Evolutionary conservation across 257 asterid genomes (phyloP).

Genomic region (Fraxinus excelsior): DNA sequence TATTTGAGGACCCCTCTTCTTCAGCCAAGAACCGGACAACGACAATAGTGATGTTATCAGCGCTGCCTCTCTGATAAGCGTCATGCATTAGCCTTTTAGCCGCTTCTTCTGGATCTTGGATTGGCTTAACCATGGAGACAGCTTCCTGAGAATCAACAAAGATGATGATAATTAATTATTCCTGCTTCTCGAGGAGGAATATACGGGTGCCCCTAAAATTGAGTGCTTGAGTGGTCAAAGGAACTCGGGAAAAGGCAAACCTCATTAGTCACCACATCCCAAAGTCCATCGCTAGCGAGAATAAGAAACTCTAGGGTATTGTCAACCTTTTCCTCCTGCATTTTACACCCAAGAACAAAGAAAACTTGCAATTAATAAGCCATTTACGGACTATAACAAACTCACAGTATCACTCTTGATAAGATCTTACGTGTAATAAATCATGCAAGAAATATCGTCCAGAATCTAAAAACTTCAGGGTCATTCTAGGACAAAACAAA

Average conservation of each 20-base stretch:
- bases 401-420: not conserved
- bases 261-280: constrained; percentile 95
- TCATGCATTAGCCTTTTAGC: constrained; percentile 90
- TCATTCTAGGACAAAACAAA: no score
- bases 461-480: not conserved
- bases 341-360: not conserved
- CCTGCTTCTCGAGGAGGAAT: not conserved
- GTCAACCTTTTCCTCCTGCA: constrained; percentile 83
- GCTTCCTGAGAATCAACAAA: constrained; percentile 62
- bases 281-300: constrained; percentile 95
- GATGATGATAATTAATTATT: not conserved
- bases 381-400: not conserved
- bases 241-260: constrained; percentile 29
- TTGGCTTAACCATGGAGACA: constrained; percentile 76
- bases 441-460: not conserved
- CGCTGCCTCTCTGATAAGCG: constrained; percentile 88
- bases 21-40: constrained; percentile 70
- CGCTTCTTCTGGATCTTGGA: constrained; percentile 86
- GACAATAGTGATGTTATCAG: constrained; percentile 81
- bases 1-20: constrained; percentile 51
- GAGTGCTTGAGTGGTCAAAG: not conserved
- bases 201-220: no score
- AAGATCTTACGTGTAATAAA: not conserved
- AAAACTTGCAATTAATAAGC: not conserved
- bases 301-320: constrained; percentile 85